Percentiles rank a stretch among this genome's conserved stretches.
Evolutionary conservation across 2,329 filamentous ascomycete genomes (phyloP).

Genomic region (Aspergillus sp.): DNA sequence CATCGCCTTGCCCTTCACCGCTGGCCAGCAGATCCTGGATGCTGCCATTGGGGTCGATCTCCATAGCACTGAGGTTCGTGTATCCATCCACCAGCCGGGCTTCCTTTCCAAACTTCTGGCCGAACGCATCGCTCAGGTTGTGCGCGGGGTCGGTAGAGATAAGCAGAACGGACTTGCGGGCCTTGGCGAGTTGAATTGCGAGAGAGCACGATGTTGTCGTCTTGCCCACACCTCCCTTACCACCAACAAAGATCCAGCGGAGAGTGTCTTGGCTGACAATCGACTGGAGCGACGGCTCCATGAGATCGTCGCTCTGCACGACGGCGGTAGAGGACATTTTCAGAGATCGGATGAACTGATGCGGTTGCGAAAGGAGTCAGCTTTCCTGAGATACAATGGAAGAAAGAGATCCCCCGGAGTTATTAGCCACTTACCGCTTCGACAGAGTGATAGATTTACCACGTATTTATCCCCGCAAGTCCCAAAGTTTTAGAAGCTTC

Average conservation of each 20-base stretch:
- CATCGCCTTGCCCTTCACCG: constrained; percentile 60
- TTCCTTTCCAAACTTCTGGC: constrained; percentile 99
- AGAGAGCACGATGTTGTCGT: constrained; percentile 99
- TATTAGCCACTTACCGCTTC: background rate
- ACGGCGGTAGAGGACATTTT: constrained; percentile 44
- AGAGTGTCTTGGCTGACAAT: constrained; percentile 94
- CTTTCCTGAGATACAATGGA: background rate
- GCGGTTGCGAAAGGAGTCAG: background rate
- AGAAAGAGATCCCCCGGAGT: background rate
- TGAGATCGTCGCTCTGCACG: constrained; percentile 62
- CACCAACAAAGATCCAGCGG: constrained; percentile 98
- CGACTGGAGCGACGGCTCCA: constrained; percentile 90
- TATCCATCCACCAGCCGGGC: constrained; percentile 90
- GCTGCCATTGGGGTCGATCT: constrained; percentile 97
- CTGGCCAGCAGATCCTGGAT: constrained; percentile 92
- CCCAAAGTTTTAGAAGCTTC: constrained; percentile 29
- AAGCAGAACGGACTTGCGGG: constrained; percentile 91
- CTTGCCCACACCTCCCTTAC: constrained; percentile 97
- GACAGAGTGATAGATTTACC: constrained; percentile 3
- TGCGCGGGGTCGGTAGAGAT: constrained; percentile 98
- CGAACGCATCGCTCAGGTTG: constrained; percentile 96
- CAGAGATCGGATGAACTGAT: constrained; percentile 3
- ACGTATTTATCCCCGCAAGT: constrained; percentile 13
- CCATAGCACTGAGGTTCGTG: constrained; percentile 93
- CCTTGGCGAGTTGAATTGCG: constrained; percentile 93